Conservation (phyloP, 2,329 filamentous ascomycete species). For the Ceratocystis lukuohia region DNA sequence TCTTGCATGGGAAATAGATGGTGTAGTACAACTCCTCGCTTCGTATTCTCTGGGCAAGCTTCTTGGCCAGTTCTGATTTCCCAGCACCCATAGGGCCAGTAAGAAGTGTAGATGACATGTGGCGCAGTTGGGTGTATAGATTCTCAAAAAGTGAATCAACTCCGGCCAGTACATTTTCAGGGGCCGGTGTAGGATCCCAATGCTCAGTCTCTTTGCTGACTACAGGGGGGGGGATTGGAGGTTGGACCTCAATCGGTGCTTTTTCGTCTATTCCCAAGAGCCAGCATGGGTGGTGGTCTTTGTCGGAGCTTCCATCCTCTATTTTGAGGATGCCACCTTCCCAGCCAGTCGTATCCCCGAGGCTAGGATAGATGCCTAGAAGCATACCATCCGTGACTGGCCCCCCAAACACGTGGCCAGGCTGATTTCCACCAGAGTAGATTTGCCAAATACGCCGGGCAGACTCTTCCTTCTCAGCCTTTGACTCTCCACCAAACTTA, state of each 20-base stretch:
- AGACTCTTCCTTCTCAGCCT: constrained; percentile 66
- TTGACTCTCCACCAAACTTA: constrained; percentile 78
- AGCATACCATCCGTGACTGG: constrained; percentile 83
- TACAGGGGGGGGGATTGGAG: constrained; percentile 53
- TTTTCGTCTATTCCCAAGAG: constrained; percentile 64
- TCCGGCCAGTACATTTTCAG: constrained; percentile 57
- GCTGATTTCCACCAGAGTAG: constrained; percentile 42
- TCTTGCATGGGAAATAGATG: constrained; percentile 74
- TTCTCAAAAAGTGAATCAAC: constrained; percentile 66
- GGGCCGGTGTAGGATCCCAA: constrained; percentile 43
- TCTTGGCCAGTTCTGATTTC: constrained; percentile 68
- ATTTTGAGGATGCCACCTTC: constrained; percentile 75
- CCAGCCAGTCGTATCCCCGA: constrained; percentile 50
- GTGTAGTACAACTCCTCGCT: constrained; percentile 65
- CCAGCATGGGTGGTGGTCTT: constrained; percentile 48
- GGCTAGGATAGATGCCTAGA: constrained; percentile 44
- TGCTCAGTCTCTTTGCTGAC: constrained; percentile 35
- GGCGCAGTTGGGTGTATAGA: constrained; percentile 61
- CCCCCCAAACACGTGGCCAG: constrained; percentile 51
- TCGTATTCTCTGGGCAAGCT: constrained; percentile 60
- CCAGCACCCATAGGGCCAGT: constrained; percentile 83
- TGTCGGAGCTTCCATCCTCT: constrained; percentile 38
- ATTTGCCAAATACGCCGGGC: constrained; percentile 57
- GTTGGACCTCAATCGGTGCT: constrained; percentile 60
- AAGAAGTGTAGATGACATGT: constrained; percentile 78